A percentile compares a stretch with the other conserved stretches of the same genome.
Evolutionary conservation across 2,329 filamentous ascomycete species (phyloP).

Genomic region (Teratosphaeria epicoccoides): DNA sequence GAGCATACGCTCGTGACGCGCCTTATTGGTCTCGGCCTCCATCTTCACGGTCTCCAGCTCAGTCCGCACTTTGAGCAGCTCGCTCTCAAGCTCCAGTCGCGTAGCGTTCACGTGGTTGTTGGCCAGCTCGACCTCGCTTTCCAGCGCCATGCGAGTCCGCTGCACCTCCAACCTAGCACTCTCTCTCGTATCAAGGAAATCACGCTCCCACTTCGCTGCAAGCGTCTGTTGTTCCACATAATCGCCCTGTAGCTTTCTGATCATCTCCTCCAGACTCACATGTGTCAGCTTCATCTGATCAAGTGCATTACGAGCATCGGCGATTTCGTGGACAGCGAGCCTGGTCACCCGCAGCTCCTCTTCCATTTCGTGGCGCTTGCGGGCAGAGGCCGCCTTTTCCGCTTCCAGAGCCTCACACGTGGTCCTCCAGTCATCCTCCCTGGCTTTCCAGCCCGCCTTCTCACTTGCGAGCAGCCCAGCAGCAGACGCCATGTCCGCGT

Average conservation of each 20-base stretch:
- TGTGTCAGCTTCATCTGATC: conserved; percentile 24
- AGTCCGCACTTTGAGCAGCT: conserved; percentile 58
- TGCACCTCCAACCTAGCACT: conserved; percentile 70
- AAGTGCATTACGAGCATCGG: conserved; percentile 69
- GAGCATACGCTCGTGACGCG: conserved; percentile 70
- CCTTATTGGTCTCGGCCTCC: conserved; percentile 70
- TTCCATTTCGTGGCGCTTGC: conserved; percentile 35
- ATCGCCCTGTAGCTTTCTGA: conserved; percentile 38
- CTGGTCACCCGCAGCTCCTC: conserved; percentile 37
- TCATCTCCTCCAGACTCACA: conserved; percentile 18
- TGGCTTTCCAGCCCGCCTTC: conserved; percentile 66
- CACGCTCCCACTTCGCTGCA: conserved; percentile 61
- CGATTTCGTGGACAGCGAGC: conserved; percentile 58
- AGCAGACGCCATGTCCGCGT: conserved; percentile 74
- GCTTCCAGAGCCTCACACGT: conserved; percentile 46
- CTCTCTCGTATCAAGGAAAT: conserved; percentile 75
- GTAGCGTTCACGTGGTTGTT: conserved; percentile 79
- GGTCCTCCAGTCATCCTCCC: conserved; percentile 46
- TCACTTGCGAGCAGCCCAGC: conserved; percentile 73
- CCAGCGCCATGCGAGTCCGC: conserved; percentile 65
- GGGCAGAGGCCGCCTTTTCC: conserved; percentile 37
- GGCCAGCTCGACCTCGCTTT: conserved; percentile 70
- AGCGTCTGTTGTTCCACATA: conserved; percentile 63
- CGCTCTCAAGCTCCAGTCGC: conserved; percentile 69
- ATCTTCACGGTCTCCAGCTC: conserved; percentile 70